Evolutionary conservation across 495 filamentous ascomycete genomes (phyloP), one percentile per base, ranked within the genome.

Genomic region (Aspergillus sclerotiicarbonarius): DNA sequence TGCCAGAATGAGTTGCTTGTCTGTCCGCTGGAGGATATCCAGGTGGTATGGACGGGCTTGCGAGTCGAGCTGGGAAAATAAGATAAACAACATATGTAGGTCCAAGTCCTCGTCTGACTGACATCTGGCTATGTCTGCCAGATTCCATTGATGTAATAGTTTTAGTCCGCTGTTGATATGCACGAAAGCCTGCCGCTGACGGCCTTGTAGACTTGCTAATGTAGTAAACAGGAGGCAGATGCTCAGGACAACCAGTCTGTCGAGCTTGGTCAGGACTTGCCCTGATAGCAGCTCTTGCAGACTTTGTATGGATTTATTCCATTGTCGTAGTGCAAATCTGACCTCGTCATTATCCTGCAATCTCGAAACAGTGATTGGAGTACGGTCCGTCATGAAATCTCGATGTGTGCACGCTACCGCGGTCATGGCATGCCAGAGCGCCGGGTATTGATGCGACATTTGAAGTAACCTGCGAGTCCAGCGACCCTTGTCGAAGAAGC

Each of bases 121-220:
- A 12, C 30, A 12, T 30, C 46, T 4, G 30, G 30, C n/a, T 10
- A 20, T 10, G 25, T n/a, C 6, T 25, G 21, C 46, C 25, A 49
- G n/a, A 13, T 49, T 49, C 46, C 46, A 49, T 9, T 49, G n/a
- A 25, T 49, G 46, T 1, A 49, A 10, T 10, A 49, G 25, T 13
- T 49, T 49, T 6, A 49, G 25, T 12, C 46, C 46, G 12, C 21
- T 30, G 25, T 31, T 32, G 21, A 49, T 49, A 25, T 49, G 46
- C 46, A 49, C 12, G 30, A 49, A 49, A 10, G 46, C 46, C 46
- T 49, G 46, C 46, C 46, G 31, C 30, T 49, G 46, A 25, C 21
- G 46, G 25, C 46, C 46, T 13, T 31, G 46, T 10, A 49, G 8
- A n/a, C 46, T 49, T 13, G 25, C 18, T 25, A 25, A 12, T 9